These are phyloP conservation scores for Gossypium ekmanianum DNA, from an alignment of 345 rosid species.

Conservation along the genomic window DNA sequence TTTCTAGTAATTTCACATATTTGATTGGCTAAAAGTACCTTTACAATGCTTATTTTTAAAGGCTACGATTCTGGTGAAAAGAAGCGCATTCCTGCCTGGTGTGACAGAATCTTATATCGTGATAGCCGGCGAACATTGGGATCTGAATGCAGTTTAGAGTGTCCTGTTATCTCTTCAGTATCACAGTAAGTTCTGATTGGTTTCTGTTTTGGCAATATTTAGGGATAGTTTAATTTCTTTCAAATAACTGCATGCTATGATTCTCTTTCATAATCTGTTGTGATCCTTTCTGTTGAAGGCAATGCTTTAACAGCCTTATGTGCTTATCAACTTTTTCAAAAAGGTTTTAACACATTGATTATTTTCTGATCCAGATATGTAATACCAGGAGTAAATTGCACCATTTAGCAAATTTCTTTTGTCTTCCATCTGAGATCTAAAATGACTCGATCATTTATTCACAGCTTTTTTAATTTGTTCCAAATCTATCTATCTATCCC, in stretches of 20 bases:
- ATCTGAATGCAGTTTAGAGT: slow-evolving; percentile 62
- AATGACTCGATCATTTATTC: background rate
- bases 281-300: slow-evolving; percentile 5
- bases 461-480: background rate
- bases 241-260: background rate
- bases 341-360: background rate
- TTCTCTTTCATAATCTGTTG: background rate
- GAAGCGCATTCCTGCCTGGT: slow-evolving; percentile 87
- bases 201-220: background rate
- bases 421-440: background rate
- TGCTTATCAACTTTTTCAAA: background rate
- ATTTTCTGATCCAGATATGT: background rate
- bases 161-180: slow-evolving; percentile 58
- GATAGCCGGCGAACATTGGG: slow-evolving; percentile 47
- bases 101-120: slow-evolving; percentile 73
- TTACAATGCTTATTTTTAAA: slow-evolving; percentile 23
- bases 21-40: background rate
- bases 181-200: slow-evolving; percentile 40
- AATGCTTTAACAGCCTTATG: background rate
- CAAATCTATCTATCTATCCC: background rate
- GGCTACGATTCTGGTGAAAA: slow-evolving; percentile 88
- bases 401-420: background rate
- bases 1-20: background rate
- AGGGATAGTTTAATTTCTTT: slow-evolving; percentile 1
- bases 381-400: background rate